phyloP scores from a whole-genome alignment of 495 filamentous ascomycete genomes.

The Trichoderma virens region DNA sequence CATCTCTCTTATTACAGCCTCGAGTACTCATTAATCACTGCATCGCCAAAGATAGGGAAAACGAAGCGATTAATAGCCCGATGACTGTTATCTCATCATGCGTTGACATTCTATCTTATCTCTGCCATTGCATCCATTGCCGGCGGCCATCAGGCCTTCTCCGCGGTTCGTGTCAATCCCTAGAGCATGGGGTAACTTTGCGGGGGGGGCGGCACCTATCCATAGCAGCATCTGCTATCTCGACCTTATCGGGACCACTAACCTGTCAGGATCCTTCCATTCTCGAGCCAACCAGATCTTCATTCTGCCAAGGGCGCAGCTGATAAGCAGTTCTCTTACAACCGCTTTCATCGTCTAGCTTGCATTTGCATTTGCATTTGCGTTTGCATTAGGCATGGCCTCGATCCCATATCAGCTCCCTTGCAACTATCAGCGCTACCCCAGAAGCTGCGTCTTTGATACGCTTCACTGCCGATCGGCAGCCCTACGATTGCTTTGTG shows the following conservation, averaged over 20 bases:
- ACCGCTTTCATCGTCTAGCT: not conserved
- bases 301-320: not conserved
- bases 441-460: not conserved
- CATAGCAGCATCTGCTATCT: not conserved
- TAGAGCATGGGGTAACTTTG: not conserved
- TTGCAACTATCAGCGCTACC: not conserved
- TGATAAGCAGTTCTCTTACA: not conserved
- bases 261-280: not conserved
- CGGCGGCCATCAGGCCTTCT: not conserved
- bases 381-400: not conserved
- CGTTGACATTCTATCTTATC: not conserved
- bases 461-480: not conserved
- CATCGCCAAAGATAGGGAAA: not conserved
- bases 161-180: not conserved
- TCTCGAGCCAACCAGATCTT: not conserved
- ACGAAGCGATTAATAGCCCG: not conserved
- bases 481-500: not conserved
- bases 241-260: not conserved
- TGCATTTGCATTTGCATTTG: no score
- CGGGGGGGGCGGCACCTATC: not conserved
- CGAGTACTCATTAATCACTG: not conserved
- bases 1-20: not conserved
- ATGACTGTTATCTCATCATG: not conserved
- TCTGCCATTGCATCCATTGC: not conserved
- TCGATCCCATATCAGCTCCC: not conserved